Evolutionary conservation across 2,329 filamentous ascomycete genomes (phyloP), one percentile per base, ranked within the genome.

Genomic region (Magnaporthales sp.): DNA sequence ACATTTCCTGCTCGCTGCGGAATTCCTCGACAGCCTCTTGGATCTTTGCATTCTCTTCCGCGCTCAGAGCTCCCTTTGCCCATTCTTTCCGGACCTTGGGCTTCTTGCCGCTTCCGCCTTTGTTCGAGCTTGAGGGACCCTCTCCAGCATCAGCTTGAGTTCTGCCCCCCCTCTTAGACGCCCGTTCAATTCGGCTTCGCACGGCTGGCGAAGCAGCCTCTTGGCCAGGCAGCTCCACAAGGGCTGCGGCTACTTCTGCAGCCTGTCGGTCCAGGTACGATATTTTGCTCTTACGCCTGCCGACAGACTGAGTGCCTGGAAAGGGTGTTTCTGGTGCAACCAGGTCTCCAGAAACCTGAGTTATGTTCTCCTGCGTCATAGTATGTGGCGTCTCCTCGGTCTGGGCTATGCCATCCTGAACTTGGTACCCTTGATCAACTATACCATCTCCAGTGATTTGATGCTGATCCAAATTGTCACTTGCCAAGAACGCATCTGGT

Each of bases 21-120:
- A 81, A 86, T 0, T 70, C 70, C 64, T 83, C 78, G 0, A 86
- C 77, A 1, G 77, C 77, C 54, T 73, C 72, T 0, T 73, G 74
- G 30, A 85, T 77, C 63, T 75, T 75, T 1, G 72, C 72, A 10
- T 82, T 72, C 68, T 85, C 83, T 3, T 75, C 75, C 0, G 78
- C 76, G 8, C 72, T 79, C 67, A 84, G 85, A 9, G 77, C 72
- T 9, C 82, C 81, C 30, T 67, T 72, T 19, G 63, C 65, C 22
- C 61, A 54, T 11, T 56, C 56, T 4, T 31, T 63, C 31, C 66
- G 46, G 2, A n/a, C 26, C 9, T 54, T 64, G 24, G 24, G 15
- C 63, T 64, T 64, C 24, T 54, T 54, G 8, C 26, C 27, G 38
- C 63, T 27, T 22, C 29, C 29, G 11, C 19, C 30, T 30, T 15